phyloP scores from a whole-genome alignment of 2,329 filamentous ascomycete species.

The Aquanectria penicillioides region DNA sequence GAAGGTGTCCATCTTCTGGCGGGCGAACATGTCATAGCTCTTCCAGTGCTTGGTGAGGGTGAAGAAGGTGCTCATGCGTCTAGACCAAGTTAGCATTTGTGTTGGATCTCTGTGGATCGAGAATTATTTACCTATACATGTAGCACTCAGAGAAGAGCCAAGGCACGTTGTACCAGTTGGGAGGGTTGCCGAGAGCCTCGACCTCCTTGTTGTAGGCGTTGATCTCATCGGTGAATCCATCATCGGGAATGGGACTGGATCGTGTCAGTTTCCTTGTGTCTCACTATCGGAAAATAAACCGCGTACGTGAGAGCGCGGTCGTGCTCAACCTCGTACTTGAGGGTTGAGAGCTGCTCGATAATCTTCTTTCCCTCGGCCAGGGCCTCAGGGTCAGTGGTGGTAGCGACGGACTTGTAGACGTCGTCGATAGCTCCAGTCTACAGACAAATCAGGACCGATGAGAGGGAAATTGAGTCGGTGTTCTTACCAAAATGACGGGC shows the following conservation, averaged over 20 bases:
- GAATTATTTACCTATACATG: constrained; percentile 73
- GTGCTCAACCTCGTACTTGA: constrained; percentile 97
- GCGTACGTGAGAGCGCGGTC: constrained; percentile 79
- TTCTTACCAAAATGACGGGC: constrained; percentile 87
- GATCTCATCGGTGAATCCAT: constrained; percentile 83
- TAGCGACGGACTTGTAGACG: constrained; percentile 78
- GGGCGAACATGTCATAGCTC: constrained; percentile 86
- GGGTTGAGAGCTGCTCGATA: constrained; percentile 77
- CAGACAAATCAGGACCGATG: neutral
- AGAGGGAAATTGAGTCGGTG: neutral
- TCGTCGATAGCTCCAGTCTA: constrained; percentile 95
- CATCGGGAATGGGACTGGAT: constrained; percentile 76
- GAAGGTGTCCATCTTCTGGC: constrained; percentile 93
- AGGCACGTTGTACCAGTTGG: constrained; percentile 83
- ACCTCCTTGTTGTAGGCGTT: constrained; percentile 88
- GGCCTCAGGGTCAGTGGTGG: constrained; percentile 70
- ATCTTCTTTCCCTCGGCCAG: constrained; percentile 86
- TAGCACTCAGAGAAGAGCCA: constrained; percentile 98
- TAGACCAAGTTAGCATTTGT: constrained; percentile 18
- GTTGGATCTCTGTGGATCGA: too few species aligned
- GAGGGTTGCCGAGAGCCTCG: constrained; percentile 69
- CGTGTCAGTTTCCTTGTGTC: constrained; percentile 14
- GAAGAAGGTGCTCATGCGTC: constrained; percentile 85
- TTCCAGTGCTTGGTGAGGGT: constrained; percentile 84
- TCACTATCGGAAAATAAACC: neutral